These are phyloP conservation scores for Mortierella polycephala DNA, from an alignment of 371 early-diverging fungal genomes.

Conservation along the genomic window DNA sequence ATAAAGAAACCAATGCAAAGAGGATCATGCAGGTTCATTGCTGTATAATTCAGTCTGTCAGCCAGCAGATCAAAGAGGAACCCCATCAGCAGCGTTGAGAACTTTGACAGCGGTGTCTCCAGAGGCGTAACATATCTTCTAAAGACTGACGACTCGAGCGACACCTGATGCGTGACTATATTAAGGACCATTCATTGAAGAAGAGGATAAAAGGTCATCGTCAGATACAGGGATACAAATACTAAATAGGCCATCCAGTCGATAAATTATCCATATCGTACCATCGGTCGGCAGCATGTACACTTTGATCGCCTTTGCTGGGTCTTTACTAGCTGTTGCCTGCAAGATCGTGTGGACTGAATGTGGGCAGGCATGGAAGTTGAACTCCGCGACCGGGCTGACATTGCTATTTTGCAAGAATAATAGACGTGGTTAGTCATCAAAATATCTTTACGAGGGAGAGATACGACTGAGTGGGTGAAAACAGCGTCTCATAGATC, in stretches of 20 bases:
- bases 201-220: not conserved
- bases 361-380: slow-evolving; percentile 64
- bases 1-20: slow-evolving; percentile 51
- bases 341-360: slow-evolving; percentile 60
- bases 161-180: slow-evolving; percentile 37
- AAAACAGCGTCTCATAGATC: not conserved
- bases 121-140: slow-evolving; percentile 33
- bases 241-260: too few species aligned
- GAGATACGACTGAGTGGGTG: too few species aligned
- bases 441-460: too few species aligned
- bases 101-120: slow-evolving; percentile 44
- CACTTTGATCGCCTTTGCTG: slow-evolving; percentile 44
- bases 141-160: slow-evolving; percentile 15
- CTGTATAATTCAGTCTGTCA: slow-evolving; percentile 22
- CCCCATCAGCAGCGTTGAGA: slow-evolving; percentile 21
- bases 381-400: slow-evolving; percentile 66
- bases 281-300: slow-evolving; percentile 62
- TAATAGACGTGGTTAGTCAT: not conserved
- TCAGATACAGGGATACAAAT: not conserved
- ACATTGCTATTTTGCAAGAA: slow-evolving; percentile 54
- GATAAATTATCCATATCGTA: slow-evolving; percentile 10
- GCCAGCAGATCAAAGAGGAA: slow-evolving; percentile 31
- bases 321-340: slow-evolving; percentile 55
- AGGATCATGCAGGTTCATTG: slow-evolving; percentile 50
- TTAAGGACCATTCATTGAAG: too few species aligned